Percentiles rank a stretch among this genome's conserved stretches.
These are phyloP conservation scores for Aspergillus avenaceus DNA, from an alignment of 495 filamentous ascomycete genomes.

Conservation along the genomic window DNA sequence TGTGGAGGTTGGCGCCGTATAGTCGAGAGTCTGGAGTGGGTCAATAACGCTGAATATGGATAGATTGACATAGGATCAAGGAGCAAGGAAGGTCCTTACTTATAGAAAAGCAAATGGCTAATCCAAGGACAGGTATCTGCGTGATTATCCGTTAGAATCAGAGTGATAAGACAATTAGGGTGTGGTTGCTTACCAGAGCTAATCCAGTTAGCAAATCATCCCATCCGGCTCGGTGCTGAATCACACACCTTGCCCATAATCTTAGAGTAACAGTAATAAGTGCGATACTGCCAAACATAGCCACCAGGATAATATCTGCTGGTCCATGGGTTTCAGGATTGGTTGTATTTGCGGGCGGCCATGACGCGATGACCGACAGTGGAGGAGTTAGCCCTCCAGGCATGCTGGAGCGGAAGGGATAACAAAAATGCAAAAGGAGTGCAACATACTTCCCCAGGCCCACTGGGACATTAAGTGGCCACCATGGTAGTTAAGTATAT, in stretches of 20 bases:
- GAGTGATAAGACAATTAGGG: not conserved
- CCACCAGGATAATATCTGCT: not conserved
- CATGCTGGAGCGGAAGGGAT: not conserved
- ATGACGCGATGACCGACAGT: constrained; percentile 5
- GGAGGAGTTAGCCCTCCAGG: constrained; percentile 7
- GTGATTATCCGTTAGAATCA: too few relatives aligned
- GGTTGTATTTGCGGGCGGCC: constrained; percentile 6
- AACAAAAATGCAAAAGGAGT: not conserved
- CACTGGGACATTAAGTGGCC: not conserved
- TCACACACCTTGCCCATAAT: constrained; percentile 6
- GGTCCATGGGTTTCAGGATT: constrained; percentile 7
- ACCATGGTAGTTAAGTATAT: not conserved
- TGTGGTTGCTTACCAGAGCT: not conserved
- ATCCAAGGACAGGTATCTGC: not conserved
- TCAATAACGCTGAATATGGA: not conserved
- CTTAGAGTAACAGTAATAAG: not conserved
- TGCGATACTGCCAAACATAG: constrained; percentile 1
- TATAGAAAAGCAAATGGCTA: not conserved
- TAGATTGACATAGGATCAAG: not conserved
- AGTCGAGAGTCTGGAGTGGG: not conserved
- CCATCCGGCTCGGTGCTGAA: constrained; percentile 1
- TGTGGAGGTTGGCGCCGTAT: constrained; percentile 8
- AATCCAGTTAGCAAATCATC: constrained; percentile 7
- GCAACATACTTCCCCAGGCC: not conserved
- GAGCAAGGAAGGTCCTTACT: not conserved